A percentile compares a stretch with the other conserved stretches of the same genome.
These are phyloP conservation scores for Claviceps sp. DNA, from an alignment of 2,329 filamentous ascomycete species.

Conservation along the genomic window DNA sequence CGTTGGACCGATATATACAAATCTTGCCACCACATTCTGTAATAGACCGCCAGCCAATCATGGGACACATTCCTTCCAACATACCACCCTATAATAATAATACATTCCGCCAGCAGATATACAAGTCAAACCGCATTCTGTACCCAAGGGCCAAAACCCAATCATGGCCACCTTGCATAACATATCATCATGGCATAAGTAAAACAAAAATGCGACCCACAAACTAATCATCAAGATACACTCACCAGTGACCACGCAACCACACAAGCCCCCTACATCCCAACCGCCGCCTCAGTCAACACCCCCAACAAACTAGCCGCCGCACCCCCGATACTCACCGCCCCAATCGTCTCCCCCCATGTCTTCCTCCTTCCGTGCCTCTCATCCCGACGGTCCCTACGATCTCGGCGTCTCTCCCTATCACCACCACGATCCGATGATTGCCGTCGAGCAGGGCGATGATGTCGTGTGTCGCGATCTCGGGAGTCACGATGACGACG, in stretches of 20 bases:
- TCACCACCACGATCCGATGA: constrained; percentile 29
- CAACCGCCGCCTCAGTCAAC: constrained; percentile 40
- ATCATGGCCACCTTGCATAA: too few species aligned
- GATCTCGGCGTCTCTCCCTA: constrained; percentile 24
- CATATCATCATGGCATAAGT: too few species aligned
- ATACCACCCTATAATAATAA: too few species aligned
- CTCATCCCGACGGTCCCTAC: constrained; percentile 23
- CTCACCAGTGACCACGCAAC: background rate
- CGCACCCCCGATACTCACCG: constrained; percentile 46
- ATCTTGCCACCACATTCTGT: too few species aligned
- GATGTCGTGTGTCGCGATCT: constrained; percentile 12
- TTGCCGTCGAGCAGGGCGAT: constrained; percentile 17
- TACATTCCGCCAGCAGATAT: too few species aligned
- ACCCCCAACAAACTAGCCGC: constrained; percentile 45
- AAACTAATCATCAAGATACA: too few species aligned
- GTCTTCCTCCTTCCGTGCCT: constrained; percentile 28
- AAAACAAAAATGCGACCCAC: too few species aligned
- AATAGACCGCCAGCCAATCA: too few species aligned
- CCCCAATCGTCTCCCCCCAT: constrained; percentile 40
- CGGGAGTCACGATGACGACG: constrained; percentile 15
- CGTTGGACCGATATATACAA: too few species aligned
- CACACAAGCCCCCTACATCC: constrained; percentile 7
- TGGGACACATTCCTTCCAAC: too few species aligned
- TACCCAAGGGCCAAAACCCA: too few species aligned
- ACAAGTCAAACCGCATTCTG: too few species aligned